These are phyloP conservation scores for Ceratobasidium sp. DNA, from an alignment of 1,284 basidiomycete species.

Conservation along the genomic window DNA sequence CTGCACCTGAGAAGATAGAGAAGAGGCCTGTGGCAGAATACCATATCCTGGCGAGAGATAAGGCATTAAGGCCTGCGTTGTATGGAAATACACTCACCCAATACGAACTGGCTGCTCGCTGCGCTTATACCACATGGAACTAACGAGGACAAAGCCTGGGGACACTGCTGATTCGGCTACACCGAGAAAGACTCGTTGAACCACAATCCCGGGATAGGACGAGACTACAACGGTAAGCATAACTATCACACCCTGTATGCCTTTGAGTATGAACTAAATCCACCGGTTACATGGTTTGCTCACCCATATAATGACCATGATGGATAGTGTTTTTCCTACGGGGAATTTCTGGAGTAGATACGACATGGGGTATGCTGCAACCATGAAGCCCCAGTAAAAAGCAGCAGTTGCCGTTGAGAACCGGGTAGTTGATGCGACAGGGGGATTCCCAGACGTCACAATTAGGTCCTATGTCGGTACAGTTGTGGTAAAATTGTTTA, in stretches of 20 bases:
- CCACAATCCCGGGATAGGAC: conserved; percentile 61
- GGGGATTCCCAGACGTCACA: conserved; percentile 42
- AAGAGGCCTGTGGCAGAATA: conserved; percentile 65
- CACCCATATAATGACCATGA: conserved; percentile 52
- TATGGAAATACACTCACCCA: conserved; percentile 3
- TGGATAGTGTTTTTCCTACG: conserved; percentile 57
- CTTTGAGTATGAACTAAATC: conserved; percentile 53
- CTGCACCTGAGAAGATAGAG: conserved; percentile 60
- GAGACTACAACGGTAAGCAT: conserved; percentile 63
- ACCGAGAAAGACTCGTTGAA: conserved; percentile 64
- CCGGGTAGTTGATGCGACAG: conserved; percentile 46
- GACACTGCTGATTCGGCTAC: conserved; percentile 62
- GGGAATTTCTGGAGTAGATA: conserved; percentile 62
- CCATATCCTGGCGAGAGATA: conserved; percentile 58
- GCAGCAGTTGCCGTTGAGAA: conserved; percentile 50
- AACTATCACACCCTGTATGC: conserved; percentile 61
- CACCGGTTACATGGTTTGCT: neutral
- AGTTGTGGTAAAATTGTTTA: neutral
- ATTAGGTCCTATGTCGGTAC: conserved; percentile 39
- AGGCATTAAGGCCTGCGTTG: neutral
- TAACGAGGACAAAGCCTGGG: conserved; percentile 65
- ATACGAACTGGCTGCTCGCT: conserved; percentile 54
- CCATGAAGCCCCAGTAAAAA: conserved; percentile 66
- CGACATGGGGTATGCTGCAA: conserved; percentile 61
- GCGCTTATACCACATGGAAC: conserved; percentile 64